These are phyloP conservation scores for Astrephomene gubernaculifera DNA, from an alignment of 139 green algal species.

Conservation along the genomic window DNA sequence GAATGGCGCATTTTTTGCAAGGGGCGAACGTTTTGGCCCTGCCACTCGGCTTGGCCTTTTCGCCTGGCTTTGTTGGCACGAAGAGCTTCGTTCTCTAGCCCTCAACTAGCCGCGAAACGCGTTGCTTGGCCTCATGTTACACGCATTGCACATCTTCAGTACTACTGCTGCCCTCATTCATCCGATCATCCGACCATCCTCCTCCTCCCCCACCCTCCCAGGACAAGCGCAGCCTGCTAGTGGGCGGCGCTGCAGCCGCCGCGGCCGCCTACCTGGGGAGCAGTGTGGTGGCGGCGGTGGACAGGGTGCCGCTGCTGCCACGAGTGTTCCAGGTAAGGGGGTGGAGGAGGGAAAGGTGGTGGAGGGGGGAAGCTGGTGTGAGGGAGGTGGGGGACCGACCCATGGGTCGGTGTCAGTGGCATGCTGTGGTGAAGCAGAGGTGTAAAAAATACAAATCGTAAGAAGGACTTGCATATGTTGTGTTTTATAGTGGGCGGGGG, in stretches of 20 bases:
- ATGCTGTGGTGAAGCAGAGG: neutral
- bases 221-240: slow-evolving; percentile 24
- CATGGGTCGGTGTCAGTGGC: neutral
- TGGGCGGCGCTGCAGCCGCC: neutral
- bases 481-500: neutral
- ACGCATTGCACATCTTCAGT: neutral
- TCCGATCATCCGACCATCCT: neutral
- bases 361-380: neutral
- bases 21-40: neutral
- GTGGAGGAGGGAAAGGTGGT: neutral
- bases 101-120: neutral
- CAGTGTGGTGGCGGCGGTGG: slow-evolving; percentile 1
- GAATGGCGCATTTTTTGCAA: no score
- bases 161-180: no score
- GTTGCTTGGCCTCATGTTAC: neutral
- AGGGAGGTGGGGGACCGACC: neutral
- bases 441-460: neutral
- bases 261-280: slow-evolving; percentile 12
- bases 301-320: slow-evolving; percentile 17
- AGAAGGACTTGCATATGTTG: neutral
- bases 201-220: neutral
- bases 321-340: neutral
- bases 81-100: neutral
- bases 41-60: neutral
- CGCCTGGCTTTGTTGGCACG: neutral